A percentile compares a stretch with the other conserved stretches of the same genome.
Conservation (phyloP, 176 grass and related monocot genomes). For the Oryza longistaminata region DNA sequence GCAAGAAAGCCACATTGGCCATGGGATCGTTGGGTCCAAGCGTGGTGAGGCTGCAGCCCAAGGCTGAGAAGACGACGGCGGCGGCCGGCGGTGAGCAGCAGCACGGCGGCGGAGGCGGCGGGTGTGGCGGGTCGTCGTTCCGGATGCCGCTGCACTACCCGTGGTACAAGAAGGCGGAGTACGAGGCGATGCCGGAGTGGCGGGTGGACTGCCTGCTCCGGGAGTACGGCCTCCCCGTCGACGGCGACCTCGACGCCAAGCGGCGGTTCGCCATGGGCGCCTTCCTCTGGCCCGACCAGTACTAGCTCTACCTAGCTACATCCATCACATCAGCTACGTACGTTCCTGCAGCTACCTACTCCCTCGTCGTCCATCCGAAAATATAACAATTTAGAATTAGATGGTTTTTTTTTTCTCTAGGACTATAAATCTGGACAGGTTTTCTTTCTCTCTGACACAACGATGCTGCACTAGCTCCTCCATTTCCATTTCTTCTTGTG, state of each 20-base stretch:
- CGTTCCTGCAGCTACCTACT: too few relatives aligned
- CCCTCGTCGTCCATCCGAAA: too few relatives aligned
- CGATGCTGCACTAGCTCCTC: too few relatives aligned
- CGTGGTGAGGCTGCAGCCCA: conserved; percentile 4
- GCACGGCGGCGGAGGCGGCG: not conserved
- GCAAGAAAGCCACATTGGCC: not conserved
- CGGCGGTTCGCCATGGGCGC: conserved; percentile 70
- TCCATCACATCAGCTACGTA: too few relatives aligned
- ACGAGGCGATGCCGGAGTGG: conserved; percentile 90
- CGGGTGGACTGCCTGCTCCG: conserved; percentile 62
- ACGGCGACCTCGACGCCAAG: conserved; percentile 58
- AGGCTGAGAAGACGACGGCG: not conserved
- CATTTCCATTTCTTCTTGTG: too few relatives aligned
- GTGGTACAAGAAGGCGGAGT: conserved; percentile 65
- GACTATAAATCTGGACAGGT: too few relatives aligned
- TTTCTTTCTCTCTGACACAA: too few relatives aligned
- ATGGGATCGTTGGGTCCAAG: conserved; percentile 43
- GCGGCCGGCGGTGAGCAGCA: too few relatives aligned
- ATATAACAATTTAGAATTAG: too few relatives aligned
- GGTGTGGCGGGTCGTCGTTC: conserved; percentile 38
- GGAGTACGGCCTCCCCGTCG: conserved; percentile 69
- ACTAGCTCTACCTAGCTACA: not conserved
- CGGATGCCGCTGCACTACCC: conserved; percentile 78
- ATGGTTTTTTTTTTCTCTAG: too few relatives aligned
- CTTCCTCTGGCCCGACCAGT: conserved; percentile 75